Percentiles rank a stretch among this genome's conserved stretches.
phyloP scores from a whole-genome alignment of 2,329 filamentous ascomycete species.

The Aciculosporium take region DNA sequence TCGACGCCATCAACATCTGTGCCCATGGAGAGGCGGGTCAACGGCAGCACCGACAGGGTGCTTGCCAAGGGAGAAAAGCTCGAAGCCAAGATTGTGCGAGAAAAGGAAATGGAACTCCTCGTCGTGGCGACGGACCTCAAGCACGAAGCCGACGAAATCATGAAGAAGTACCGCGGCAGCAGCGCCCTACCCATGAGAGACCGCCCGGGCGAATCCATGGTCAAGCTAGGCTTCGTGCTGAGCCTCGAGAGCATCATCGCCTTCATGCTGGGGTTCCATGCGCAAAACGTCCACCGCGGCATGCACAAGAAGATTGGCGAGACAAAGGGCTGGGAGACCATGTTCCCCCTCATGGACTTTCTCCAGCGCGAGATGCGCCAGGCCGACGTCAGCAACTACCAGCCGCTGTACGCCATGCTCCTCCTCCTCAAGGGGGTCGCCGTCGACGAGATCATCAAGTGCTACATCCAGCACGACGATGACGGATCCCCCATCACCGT shows the following conservation, averaged over 20 bases:
- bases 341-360: conserved; percentile 29
- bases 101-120: conserved; percentile 24
- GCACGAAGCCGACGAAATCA: conserved; percentile 34
- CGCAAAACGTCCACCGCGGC: conserved; percentile 29
- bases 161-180: conserved; percentile 16
- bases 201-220: conserved; percentile 18
- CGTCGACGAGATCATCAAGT: conserved; percentile 30
- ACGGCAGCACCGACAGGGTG: conserved; percentile 19
- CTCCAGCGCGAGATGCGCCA: conserved; percentile 26
- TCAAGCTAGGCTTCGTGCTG: conserved; percentile 27
- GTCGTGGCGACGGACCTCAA: conserved; percentile 36
- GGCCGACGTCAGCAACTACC: conserved; percentile 18
- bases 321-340: conserved; percentile 25
- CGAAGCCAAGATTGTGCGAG: conserved; percentile 17
- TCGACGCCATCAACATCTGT: conserved; percentile 16
- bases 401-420: conserved; percentile 27
- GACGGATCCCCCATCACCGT: conserved; percentile 5
- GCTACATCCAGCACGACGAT: conserved; percentile 15
- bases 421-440: conserved; percentile 30
- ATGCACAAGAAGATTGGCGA: conserved; percentile 30
- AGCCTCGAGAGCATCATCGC: conserved; percentile 36
- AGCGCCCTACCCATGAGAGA: conserved; percentile 11
- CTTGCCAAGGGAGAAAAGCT: conserved; percentile 10
- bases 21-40: conserved; percentile 13
- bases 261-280: conserved; percentile 40